phyloP scores from a whole-genome alignment of 345 rosid species.

The Noccaea caerulescens region DNA sequence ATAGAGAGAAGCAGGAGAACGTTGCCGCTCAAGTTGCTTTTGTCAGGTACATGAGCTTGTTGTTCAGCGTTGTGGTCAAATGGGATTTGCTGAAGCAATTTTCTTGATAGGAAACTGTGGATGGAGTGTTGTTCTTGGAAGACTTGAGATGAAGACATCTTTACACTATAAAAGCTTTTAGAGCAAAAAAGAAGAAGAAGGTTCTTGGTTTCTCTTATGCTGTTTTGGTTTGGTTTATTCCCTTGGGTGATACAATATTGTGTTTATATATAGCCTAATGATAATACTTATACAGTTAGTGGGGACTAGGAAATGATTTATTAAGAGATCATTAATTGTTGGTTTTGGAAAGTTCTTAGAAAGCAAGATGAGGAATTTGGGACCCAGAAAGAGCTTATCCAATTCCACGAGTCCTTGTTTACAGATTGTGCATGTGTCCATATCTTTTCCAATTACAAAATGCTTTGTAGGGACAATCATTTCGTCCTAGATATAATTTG shows the following conservation, averaged over 20 bases:
- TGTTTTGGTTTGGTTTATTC: slow-evolving; percentile 34
- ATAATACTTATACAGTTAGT: slow-evolving; percentile 29
- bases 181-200: not conserved
- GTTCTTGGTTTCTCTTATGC: not conserved
- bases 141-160: slow-evolving; percentile 42
- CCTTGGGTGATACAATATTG: slow-evolving; percentile 30
- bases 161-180: slow-evolving; percentile 5
- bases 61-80: slow-evolving; percentile 33
- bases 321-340: slow-evolving; percentile 23
- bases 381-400: slow-evolving; percentile 47
- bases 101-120: slow-evolving; percentile 42
- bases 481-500: slow-evolving; percentile 18
- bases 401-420: slow-evolving; percentile 31
- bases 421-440: slow-evolving; percentile 34
- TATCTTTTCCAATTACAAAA: slow-evolving; percentile 35
- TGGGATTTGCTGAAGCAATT: slow-evolving; percentile 45
- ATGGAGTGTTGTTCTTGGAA: slow-evolving; percentile 41
- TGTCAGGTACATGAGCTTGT: slow-evolving; percentile 32
- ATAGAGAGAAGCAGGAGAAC: slow-evolving; percentile 52
- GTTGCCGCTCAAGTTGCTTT: slow-evolving; percentile 49
- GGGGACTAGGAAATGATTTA: slow-evolving; percentile 28
- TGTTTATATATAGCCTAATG: slow-evolving; percentile 36
- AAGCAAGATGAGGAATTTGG: slow-evolving; percentile 34
- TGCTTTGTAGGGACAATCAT: slow-evolving; percentile 40
- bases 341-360: slow-evolving; percentile 36